Evolutionary conservation across 1,139 yeast genomes (phyloP).

Genomic region (Kluyveromyces sp.): DNA sequence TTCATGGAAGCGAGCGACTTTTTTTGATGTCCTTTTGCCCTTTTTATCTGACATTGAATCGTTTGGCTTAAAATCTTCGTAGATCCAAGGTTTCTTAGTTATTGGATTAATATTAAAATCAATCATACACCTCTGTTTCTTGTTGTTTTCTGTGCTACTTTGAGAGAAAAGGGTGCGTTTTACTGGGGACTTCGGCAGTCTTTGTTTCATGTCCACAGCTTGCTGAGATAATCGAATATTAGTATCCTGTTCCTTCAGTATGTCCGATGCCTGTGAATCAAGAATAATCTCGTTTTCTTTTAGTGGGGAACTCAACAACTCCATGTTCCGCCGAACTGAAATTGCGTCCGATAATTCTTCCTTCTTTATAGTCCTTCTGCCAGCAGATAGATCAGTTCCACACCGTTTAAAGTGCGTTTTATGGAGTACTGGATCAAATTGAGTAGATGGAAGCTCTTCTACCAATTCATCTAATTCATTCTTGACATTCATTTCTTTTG

Average conservation of each 20-base stretch:
- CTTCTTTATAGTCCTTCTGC: slow-evolving; percentile 7
- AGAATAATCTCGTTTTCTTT: slow-evolving; percentile 6
- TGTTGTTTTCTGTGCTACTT: neutral
- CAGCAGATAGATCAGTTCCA: too few relatives aligned
- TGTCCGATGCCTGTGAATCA: slow-evolving; percentile 4
- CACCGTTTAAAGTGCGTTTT: too few relatives aligned
- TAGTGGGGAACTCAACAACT: slow-evolving; percentile 20
- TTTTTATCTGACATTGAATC: slow-evolving; percentile 4
- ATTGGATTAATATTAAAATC: slow-evolving; percentile 30
- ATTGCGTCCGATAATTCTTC: slow-evolving; percentile 1
- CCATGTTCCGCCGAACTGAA: neutral
- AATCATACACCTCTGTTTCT: slow-evolving; percentile 2
- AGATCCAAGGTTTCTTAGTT: slow-evolving; percentile 28
- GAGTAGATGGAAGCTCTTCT: slow-evolving; percentile 2
- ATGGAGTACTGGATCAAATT: neutral
- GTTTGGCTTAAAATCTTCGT: slow-evolving; percentile 29
- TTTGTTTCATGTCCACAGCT: neutral
- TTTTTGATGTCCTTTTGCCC: slow-evolving; percentile 1
- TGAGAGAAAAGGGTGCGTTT: neutral
- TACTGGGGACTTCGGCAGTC: neutral
- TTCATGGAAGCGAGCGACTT: slow-evolving; percentile 1
- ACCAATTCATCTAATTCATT: neutral
- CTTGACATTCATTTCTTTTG: neutral
- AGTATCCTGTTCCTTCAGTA: slow-evolving; percentile 2
- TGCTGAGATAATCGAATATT: neutral